phyloP scores from a whole-genome alignment of 2,329 filamentous ascomycete genomes.

The Diaporthe nobilis region DNA sequence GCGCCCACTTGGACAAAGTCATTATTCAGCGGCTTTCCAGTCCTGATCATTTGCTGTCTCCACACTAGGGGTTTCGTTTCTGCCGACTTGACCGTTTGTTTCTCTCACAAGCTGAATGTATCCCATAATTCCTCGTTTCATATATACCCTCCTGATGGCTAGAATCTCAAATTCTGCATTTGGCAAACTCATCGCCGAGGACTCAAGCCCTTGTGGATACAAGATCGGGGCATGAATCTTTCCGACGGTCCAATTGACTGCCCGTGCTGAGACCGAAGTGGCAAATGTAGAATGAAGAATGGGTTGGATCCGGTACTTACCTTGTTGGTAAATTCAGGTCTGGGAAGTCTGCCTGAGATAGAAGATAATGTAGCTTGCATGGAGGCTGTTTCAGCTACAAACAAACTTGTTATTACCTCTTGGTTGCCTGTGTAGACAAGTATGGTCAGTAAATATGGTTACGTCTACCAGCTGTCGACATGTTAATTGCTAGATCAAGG shows the following conservation, averaged over 20 bases:
- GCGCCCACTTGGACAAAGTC: background rate
- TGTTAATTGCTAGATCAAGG: no score
- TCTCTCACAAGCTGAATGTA: background rate
- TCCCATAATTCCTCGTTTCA: conserved; percentile 9
- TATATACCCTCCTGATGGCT: background rate
- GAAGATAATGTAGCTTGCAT: background rate
- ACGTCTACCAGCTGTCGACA: no score
- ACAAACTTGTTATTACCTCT: background rate
- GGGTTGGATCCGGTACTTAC: background rate
- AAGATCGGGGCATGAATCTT: background rate
- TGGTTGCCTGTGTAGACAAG: no score
- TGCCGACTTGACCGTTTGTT: background rate
- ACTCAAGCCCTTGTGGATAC: background rate
- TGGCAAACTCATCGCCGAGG: background rate
- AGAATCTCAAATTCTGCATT: background rate
- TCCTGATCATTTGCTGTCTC: conserved; percentile 30
- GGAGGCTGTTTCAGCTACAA: background rate
- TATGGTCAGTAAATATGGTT: no score
- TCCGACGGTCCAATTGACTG: conserved; percentile 12
- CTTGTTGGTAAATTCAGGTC: rapidly evolving
- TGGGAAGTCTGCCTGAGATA: no score
- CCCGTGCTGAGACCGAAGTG: background rate
- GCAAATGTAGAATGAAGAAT: no score
- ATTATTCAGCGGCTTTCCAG: conserved; percentile 25
- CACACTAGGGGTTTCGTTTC: conserved; percentile 8